These are phyloP conservation scores for Lepiota venenata DNA, from an alignment of 768 basidiomycete species.

Conservation along the genomic window DNA sequence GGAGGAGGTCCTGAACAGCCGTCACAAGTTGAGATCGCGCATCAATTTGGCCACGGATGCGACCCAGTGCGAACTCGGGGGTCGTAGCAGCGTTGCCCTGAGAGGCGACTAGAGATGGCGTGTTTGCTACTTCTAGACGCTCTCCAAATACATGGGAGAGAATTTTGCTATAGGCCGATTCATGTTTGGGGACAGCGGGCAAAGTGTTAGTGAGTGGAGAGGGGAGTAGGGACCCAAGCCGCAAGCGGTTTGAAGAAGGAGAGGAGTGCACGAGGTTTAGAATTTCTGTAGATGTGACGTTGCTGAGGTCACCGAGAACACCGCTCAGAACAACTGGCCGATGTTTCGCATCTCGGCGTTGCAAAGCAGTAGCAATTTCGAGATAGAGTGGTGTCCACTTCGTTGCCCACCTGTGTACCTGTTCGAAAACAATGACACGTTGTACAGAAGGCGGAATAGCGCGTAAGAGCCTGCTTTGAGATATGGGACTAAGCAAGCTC, in stretches of 20 bases:
- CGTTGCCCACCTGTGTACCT: slow-evolving; percentile 66
- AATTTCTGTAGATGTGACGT: slow-evolving; percentile 42
- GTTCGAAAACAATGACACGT: slow-evolving; percentile 80
- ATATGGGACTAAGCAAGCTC: slow-evolving; percentile 70
- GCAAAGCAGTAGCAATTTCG: slow-evolving; percentile 72
- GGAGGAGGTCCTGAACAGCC: slow-evolving; percentile 64
- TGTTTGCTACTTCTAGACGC: slow-evolving; percentile 82
- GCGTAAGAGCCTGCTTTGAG: slow-evolving; percentile 49
- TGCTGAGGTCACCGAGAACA: slow-evolving; percentile 48
- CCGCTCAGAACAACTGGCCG: slow-evolving; percentile 60
- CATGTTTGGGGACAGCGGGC: slow-evolving; percentile 84
- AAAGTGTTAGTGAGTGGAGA: slow-evolving; percentile 25
- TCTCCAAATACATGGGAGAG: slow-evolving; percentile 77
- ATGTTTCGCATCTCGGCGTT: slow-evolving; percentile 47
- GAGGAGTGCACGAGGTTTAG: slow-evolving; percentile 45
- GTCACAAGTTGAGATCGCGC: slow-evolving; percentile 65
- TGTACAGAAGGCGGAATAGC: slow-evolving; percentile 60
- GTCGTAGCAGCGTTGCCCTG: slow-evolving; percentile 78
- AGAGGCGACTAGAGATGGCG: slow-evolving; percentile 65
- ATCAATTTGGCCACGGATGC: slow-evolving; percentile 79
- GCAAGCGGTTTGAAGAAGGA: slow-evolving; percentile 39
- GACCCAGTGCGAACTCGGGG: slow-evolving; percentile 95
- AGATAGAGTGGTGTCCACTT: slow-evolving; percentile 90
- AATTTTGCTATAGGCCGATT: slow-evolving; percentile 88
- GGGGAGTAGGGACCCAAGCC: slow-evolving; percentile 39